phyloP scores from a whole-genome alignment of 768 basidiomycete genomes.

The Amanita inopinata region DNA sequence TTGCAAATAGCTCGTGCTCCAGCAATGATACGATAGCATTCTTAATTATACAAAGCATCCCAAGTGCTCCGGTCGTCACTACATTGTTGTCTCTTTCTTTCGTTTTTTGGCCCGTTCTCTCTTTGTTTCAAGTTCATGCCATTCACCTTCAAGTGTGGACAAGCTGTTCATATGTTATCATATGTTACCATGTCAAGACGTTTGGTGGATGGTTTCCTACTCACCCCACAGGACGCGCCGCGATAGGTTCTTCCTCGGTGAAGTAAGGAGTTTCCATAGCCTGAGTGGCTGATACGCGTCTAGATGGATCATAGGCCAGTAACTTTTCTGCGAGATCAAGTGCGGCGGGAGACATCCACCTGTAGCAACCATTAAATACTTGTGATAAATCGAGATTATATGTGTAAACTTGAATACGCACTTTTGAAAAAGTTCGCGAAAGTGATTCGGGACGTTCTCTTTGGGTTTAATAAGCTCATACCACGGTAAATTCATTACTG shows the following conservation, averaged over 20 bases:
- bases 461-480: conserved; percentile 96
- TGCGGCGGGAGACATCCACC: conserved; percentile 81
- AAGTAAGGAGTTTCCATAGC: conserved; percentile 86
- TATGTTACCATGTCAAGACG: neutral
- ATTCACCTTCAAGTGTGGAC: conserved; percentile 80
- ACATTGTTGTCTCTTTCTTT: conserved; percentile 44
- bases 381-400: neutral
- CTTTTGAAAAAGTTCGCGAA: conserved; percentile 83
- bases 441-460: conserved; percentile 60
- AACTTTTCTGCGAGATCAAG: conserved; percentile 82
- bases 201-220: conserved; percentile 19
- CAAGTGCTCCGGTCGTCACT: conserved; percentile 16
- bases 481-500: conserved; percentile 83
- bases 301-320: conserved; percentile 70
- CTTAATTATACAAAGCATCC: conserved; percentile 17
- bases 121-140: conserved; percentile 97
- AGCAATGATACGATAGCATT: conserved; percentile 20
- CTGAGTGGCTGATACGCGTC: conserved; percentile 67
- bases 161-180: conserved; percentile 36
- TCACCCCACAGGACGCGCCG: conserved; percentile 71
- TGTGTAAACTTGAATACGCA: conserved; percentile 23
- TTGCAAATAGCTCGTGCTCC: neutral
- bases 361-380: conserved; percentile 19
- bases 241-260: conserved; percentile 61
- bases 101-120: conserved; percentile 78